phyloP scores from a whole-genome alignment of 2,329 filamentous ascomycete genomes.

The Hymenoscyphus fructigenus region DNA sequence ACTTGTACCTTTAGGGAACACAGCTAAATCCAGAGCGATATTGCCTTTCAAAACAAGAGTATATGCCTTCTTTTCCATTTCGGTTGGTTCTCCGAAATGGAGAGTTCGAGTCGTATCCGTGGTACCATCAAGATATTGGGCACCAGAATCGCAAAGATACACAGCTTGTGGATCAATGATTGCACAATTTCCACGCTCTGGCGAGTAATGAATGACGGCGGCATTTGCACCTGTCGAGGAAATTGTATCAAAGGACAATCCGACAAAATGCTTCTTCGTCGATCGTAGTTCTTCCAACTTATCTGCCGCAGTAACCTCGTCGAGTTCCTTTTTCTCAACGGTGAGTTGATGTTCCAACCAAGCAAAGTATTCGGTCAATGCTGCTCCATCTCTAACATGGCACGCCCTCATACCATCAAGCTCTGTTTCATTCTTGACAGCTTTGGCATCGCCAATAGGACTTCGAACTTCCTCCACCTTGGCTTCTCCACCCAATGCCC shows the following conservation, averaged over 20 bases:
- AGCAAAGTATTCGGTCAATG: slow-evolving; percentile 88
- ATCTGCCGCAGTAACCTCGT: slow-evolving; percentile 90
- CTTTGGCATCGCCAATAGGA: slow-evolving; percentile 86
- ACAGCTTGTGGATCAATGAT: slow-evolving; percentile 80
- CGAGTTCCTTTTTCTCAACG: slow-evolving; percentile 68
- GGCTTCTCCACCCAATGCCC: slow-evolving; percentile 80
- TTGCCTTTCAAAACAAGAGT: slow-evolving; percentile 94
- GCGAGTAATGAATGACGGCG: slow-evolving; percentile 93
- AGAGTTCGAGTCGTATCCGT: slow-evolving; percentile 93
- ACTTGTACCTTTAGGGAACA: slow-evolving; percentile 93
- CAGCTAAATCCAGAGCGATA: slow-evolving; percentile 79
- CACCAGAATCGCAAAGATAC: slow-evolving; percentile 95
- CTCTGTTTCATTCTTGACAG: slow-evolving; percentile 89
- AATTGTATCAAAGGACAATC: slow-evolving; percentile 92
- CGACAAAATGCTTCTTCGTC: slow-evolving; percentile 72
- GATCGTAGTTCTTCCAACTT: slow-evolving; percentile 78
- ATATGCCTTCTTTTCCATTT: slow-evolving; percentile 83
- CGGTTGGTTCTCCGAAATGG: slow-evolving; percentile 83
- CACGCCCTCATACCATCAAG: slow-evolving; percentile 90
- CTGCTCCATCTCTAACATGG: slow-evolving; percentile 89
- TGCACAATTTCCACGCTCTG: slow-evolving; percentile 78
- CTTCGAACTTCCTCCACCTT: slow-evolving; percentile 85
- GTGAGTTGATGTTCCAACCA: slow-evolving; percentile 91
- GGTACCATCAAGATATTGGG: slow-evolving; percentile 93
- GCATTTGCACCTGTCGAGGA: slow-evolving; percentile 84